Evolutionary conservation across 805 yeast genomes (phyloP).

Genomic region (Blastobotrys attinorum): DNA sequence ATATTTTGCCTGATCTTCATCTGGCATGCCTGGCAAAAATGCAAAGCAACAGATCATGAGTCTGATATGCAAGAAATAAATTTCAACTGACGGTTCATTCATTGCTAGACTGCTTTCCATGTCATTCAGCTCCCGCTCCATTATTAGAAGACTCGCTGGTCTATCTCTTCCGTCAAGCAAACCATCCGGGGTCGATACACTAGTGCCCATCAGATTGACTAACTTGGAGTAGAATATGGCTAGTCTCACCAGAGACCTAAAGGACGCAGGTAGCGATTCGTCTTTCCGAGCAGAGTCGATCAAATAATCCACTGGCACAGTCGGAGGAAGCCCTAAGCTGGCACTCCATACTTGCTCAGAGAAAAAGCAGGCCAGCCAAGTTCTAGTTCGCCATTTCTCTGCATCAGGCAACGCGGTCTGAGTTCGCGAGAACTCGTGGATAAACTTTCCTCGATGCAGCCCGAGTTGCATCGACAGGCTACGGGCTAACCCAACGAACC

Average conservation of each 20-base stretch:
- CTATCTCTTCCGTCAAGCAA: constrained; percentile 75
- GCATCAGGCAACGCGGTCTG: constrained; percentile 86
- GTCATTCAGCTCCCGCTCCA: constrained; percentile 71
- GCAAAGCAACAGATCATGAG: constrained; percentile 83
- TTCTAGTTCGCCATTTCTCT: constrained; percentile 87
- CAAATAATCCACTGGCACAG: constrained; percentile 73
- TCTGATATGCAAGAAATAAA: constrained; percentile 69
- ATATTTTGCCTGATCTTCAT: constrained; percentile 77
- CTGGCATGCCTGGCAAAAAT: constrained; percentile 73
- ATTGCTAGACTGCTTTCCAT: constrained; percentile 59
- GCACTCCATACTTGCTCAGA: constrained; percentile 90
- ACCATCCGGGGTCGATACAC: constrained; percentile 82
- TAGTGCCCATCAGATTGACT: constrained; percentile 78
- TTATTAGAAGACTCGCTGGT: constrained; percentile 67
- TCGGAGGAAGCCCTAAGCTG: constrained; percentile 78
- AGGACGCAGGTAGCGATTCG: constrained; percentile 52
- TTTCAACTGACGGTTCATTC: constrained; percentile 61
- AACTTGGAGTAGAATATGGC: constrained; percentile 79
- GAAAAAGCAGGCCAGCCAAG: constrained; percentile 85
- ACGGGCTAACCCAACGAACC: constrained; percentile 84
- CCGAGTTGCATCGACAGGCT: constrained; percentile 80
- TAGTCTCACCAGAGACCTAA: constrained; percentile 63
- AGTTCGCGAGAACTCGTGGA: constrained; percentile 81
- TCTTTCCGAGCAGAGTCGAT: constrained; percentile 73
- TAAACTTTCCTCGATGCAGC: constrained; percentile 83